phyloP scores from a whole-genome alignment of 768 basidiomycete genomes.

The Cystobasidium tubakii region DNA sequence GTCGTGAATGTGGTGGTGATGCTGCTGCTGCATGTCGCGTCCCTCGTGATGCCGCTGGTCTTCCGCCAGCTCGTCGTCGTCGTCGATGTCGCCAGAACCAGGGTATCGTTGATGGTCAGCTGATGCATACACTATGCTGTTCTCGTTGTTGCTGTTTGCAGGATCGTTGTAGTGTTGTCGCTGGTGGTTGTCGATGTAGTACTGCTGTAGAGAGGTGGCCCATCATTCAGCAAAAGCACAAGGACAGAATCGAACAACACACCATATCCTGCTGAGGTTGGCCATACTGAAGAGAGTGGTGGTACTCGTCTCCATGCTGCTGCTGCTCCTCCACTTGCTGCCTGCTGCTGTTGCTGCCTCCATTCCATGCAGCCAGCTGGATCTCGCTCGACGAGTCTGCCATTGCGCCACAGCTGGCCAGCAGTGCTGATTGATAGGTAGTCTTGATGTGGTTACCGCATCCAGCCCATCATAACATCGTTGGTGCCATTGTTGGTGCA shows the following conservation, averaged over 20 bases:
- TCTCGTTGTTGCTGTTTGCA: background rate
- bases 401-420: too few species aligned
- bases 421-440: too few species aligned
- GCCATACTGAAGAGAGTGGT: background rate
- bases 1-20: conserved; percentile 3
- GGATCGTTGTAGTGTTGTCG: background rate
- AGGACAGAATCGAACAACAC: background rate
- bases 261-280: background rate
- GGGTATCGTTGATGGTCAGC: background rate
- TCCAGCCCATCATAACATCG: too few species aligned
- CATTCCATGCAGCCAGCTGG: background rate
- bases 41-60: background rate
- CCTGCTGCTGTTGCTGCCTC: background rate
- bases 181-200: background rate
- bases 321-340: background rate
- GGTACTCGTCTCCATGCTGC: background rate
- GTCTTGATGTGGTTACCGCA: too few species aligned
- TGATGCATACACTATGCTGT: background rate
- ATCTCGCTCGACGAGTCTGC: background rate
- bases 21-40: background rate
- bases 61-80: background rate
- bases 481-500: too few species aligned
- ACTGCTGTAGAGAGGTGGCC: background rate
- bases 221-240: too few species aligned
- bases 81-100: background rate